Evolutionary conservation across 2,329 filamentous ascomycete species (phyloP).

Genomic region (Thermothelomyces thermophilus): DNA sequence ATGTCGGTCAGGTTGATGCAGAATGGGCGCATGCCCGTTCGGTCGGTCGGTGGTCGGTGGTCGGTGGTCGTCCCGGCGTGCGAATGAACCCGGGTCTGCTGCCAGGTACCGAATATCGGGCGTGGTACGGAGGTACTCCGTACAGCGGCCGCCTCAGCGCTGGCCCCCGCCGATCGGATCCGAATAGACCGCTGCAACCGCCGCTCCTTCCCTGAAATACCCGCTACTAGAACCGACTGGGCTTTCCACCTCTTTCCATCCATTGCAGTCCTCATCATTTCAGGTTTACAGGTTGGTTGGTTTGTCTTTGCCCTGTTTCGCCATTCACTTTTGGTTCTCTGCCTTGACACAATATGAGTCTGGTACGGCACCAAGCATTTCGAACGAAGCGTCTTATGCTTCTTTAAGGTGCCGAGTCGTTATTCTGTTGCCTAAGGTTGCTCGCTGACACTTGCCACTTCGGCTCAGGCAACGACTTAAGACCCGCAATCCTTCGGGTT

Average conservation of each 20-base stretch:
- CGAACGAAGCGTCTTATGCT: no score
- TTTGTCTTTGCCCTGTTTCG: no score
- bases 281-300: no score
- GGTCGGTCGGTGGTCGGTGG: not conserved
- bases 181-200: not conserved
- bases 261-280: not conserved
- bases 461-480: slow-evolving; percentile 8
- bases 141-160: not conserved
- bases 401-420: no score
- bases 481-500: not conserved
- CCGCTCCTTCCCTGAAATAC: not conserved
- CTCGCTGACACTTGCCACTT: not conserved
- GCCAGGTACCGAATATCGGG: not conserved
- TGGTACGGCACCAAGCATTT: no score
- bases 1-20: not conserved
- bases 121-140: no score
- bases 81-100: not conserved
- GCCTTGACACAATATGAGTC: no score
- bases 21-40: not conserved
- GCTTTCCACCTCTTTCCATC: not conserved
- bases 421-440: slow-evolving; percentile 11
- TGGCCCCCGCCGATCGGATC: not conserved
- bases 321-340: no score
- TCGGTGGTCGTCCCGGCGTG: not conserved
- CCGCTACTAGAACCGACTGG: not conserved